A percentile compares a stretch with the other conserved stretches of the same genome.
These are phyloP conservation scores for Wickerhamiella allomyrinae DNA, from an alignment of 805 yeast species.

Conservation along the genomic window DNA sequence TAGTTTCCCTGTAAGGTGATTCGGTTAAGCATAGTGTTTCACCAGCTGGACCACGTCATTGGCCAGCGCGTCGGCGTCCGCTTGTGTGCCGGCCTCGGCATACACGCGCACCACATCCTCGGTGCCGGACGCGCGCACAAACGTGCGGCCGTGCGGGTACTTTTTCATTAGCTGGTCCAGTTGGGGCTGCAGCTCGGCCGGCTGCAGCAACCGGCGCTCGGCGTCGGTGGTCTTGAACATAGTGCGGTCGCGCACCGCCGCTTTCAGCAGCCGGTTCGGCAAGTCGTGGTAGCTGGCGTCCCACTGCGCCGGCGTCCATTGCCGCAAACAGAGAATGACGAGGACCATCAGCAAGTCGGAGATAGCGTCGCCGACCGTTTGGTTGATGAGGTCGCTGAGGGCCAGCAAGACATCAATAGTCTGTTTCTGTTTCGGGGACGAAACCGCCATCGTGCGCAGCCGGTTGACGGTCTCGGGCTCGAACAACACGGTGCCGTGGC, in stretches of 20 bases:
- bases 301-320: constrained; percentile 59
- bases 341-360: constrained; percentile 78
- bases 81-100: constrained; percentile 60
- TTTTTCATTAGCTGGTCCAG: constrained; percentile 53
- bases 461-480: constrained; percentile 35
- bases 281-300: constrained; percentile 61
- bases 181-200: constrained; percentile 57
- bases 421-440: constrained; percentile 31
- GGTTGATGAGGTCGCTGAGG: constrained; percentile 68
- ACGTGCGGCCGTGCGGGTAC: constrained; percentile 57
- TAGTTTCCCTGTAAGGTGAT: background rate
- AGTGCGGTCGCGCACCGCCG: constrained; percentile 66
- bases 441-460: constrained; percentile 27
- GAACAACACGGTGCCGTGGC: constrained; percentile 94
- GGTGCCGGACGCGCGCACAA: constrained; percentile 94
- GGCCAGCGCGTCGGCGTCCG: constrained; percentile 35
- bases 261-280: constrained; percentile 75
- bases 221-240: constrained; percentile 78
- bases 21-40: constrained; percentile 5
- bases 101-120: constrained; percentile 95
- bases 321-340: constrained; percentile 42
- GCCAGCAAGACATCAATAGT: constrained; percentile 42
- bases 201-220: constrained; percentile 66
- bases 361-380: constrained; percentile 96
- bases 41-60: constrained; percentile 21